These are phyloP conservation scores for Pythium brachiatum DNA, from an alignment of 352 stramenopile species.

Conservation along the genomic window DNA sequence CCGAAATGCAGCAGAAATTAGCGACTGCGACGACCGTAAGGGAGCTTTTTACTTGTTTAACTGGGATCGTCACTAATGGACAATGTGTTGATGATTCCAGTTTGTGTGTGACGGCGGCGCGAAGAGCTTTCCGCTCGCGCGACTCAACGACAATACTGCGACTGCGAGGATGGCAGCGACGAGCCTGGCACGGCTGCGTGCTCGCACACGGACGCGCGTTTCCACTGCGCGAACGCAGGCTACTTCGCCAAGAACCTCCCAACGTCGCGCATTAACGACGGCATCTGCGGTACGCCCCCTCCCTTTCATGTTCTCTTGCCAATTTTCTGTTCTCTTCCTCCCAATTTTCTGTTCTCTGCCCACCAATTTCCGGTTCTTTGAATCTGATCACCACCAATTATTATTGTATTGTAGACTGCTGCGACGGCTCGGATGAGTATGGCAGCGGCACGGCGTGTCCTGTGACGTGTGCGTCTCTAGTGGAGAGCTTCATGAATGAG, in stretches of 20 bases:
- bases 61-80: conserved; percentile 19
- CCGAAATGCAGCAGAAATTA: conserved; percentile 15
- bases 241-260: conserved; percentile 62
- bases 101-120: conserved; percentile 71
- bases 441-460: conserved; percentile 45
- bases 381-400: not conserved
- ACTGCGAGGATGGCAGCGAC: conserved; percentile 90
- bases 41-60: not conserved
- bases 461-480: conserved; percentile 39
- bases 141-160: conserved; percentile 95
- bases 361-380: not conserved
- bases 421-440: conserved; percentile 85
- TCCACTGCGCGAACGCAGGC: conserved; percentile 75
- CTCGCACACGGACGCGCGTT: conserved; percentile 48
- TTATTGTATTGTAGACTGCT: conserved; percentile 55
- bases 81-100: too few relatives aligned
- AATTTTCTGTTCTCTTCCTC: not conserved
- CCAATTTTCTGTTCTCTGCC: not conserved
- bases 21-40: conserved; percentile 18
- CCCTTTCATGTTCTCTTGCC: not conserved
- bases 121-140: conserved; percentile 45
- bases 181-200: conserved; percentile 88
- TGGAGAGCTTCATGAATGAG: conserved; percentile 40
- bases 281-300: conserved; percentile 55
- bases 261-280: conserved; percentile 72